phyloP scores from a whole-genome alignment of 2,329 filamentous ascomycete genomes.

The Sporothrix schenckii region DNA sequence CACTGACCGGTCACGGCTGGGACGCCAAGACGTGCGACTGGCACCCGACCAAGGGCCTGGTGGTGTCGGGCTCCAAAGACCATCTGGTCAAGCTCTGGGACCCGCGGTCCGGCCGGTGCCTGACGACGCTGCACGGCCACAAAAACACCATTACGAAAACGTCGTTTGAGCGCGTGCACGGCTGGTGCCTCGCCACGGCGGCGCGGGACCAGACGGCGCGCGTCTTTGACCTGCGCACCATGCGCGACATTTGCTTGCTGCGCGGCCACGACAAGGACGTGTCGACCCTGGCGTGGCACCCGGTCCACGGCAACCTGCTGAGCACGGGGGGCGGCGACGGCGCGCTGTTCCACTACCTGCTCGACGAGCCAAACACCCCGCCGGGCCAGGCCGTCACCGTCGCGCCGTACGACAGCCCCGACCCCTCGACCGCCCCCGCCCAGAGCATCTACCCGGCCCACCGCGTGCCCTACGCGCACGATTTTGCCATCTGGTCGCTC shows the following conservation, averaged over 20 bases:
- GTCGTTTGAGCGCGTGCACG: constrained; percentile 82
- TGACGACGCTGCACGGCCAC: constrained; percentile 93
- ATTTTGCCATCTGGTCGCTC: constrained; percentile 94
- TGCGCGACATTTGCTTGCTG: constrained; percentile 93
- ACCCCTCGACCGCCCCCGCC: constrained; percentile 75
- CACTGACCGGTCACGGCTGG: constrained; percentile 93
- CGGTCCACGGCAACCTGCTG: constrained; percentile 83
- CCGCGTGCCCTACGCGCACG: constrained; percentile 82
- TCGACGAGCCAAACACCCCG: constrained; percentile 90
- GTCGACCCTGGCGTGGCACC: constrained; percentile 90
- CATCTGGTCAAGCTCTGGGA: constrained; percentile 98
- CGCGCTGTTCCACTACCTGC: constrained; percentile 87
- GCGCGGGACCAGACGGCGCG: constrained; percentile 91
- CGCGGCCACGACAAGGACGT: constrained; percentile 97
- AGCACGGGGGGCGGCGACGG: constrained; percentile 91
- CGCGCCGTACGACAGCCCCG: constrained; percentile 82
- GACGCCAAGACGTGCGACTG: constrained; percentile 96
- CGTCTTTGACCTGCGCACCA: constrained; percentile 94
- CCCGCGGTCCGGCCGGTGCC: constrained; percentile 82
- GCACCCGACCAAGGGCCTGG: constrained; percentile 91
- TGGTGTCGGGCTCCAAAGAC: constrained; percentile 96
- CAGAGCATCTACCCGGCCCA: constrained; percentile 94
- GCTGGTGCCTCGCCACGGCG: constrained; percentile 84
- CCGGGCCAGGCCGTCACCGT: constrained; percentile 57
- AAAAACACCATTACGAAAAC: constrained; percentile 97